Conservation (phyloP, 345 rosid species). For the Brassica incana region DNA sequence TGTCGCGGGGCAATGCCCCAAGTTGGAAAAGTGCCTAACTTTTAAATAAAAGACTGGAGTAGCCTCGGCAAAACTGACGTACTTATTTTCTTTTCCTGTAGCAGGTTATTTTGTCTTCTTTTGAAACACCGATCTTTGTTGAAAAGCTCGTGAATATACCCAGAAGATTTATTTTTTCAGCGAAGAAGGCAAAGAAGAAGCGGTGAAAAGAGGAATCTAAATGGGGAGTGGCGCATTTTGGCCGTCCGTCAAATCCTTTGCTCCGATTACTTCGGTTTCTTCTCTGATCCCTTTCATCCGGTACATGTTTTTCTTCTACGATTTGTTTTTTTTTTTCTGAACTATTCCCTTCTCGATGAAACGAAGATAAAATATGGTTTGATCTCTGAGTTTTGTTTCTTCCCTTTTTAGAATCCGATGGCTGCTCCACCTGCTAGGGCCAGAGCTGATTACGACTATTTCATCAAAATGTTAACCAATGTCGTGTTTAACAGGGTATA, state of each 20-base stretch:
- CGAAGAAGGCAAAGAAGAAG: conserved; percentile 4
- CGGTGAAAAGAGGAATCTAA: conserved; percentile 16
- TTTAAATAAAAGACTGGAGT: too few species aligned
- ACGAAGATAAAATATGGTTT: conserved; percentile 1
- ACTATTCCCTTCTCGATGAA: conserved; percentile 14
- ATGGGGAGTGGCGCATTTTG: conserved; percentile 37
- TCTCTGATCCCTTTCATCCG: conserved; percentile 1
- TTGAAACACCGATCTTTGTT: too few species aligned
- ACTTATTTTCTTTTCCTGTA: too few species aligned
- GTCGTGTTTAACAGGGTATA: too few species aligned
- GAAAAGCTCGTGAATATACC: too few species aligned
- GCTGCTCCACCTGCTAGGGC: conserved; percentile 81
- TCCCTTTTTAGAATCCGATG: conserved; percentile 42
- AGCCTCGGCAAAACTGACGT: too few species aligned
- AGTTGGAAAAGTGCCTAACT: too few species aligned
- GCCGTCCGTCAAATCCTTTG: conserved; percentile 35
- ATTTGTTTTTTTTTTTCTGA: neutral
- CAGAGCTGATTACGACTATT: conserved; percentile 74
- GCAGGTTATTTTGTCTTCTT: too few species aligned
- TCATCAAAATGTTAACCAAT: conserved; percentile 41
- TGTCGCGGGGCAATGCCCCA: too few species aligned
- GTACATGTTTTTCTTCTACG: conserved; percentile 4
- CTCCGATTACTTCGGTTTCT: conserved; percentile 27
- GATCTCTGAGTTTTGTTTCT: conserved; percentile 13
- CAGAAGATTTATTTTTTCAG: too few species aligned